A percentile compares a stretch with the other conserved stretches of the same genome.
phyloP scores from a whole-genome alignment of 1,284 basidiomycete genomes.

The Earliella scabrosa region DNA sequence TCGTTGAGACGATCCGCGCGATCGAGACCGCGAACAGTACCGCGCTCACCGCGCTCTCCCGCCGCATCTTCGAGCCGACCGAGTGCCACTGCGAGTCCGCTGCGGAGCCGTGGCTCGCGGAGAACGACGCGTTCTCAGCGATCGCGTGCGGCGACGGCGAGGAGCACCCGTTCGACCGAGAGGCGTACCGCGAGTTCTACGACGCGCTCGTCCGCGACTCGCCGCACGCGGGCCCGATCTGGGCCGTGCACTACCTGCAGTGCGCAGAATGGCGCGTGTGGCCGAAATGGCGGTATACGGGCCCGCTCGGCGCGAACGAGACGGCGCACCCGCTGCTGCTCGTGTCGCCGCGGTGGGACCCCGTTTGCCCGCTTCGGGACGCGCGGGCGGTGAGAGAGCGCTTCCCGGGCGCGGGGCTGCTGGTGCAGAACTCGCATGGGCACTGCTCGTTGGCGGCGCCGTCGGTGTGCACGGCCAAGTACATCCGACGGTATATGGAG shows the following conservation, averaged over 20 bases:
- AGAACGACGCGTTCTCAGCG: slow-evolving; percentile 34
- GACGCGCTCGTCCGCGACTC: slow-evolving; percentile 34
- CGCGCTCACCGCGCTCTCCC: slow-evolving; percentile 32
- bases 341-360: slow-evolving; percentile 22
- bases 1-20: slow-evolving; percentile 41
- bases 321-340: slow-evolving; percentile 34
- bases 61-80: slow-evolving; percentile 15
- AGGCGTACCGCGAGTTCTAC: slow-evolving; percentile 17
- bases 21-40: slow-evolving; percentile 41
- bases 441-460: slow-evolving; percentile 46
- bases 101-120: slow-evolving; percentile 13
- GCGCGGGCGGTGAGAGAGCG: slow-evolving; percentile 19
- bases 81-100: slow-evolving; percentile 39
- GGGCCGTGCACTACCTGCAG: slow-evolving; percentile 14
- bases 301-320: slow-evolving; percentile 15
- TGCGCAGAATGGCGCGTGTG: slow-evolving; percentile 22
- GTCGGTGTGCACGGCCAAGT: slow-evolving; percentile 46
- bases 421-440: slow-evolving; percentile 31
- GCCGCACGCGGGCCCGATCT: slow-evolving; percentile 35
- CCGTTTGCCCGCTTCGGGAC: slow-evolving; percentile 21
- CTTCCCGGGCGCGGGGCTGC: slow-evolving; percentile 20
- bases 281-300: slow-evolving; percentile 22
- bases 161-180: slow-evolving; percentile 26
- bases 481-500: slow-evolving; percentile 46
- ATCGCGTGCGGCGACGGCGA: slow-evolving; percentile 47